Base-by-base conservation (phyloP, 2,329 filamentous ascomycete genomes). In the Aspergillus awamori region DNA sequence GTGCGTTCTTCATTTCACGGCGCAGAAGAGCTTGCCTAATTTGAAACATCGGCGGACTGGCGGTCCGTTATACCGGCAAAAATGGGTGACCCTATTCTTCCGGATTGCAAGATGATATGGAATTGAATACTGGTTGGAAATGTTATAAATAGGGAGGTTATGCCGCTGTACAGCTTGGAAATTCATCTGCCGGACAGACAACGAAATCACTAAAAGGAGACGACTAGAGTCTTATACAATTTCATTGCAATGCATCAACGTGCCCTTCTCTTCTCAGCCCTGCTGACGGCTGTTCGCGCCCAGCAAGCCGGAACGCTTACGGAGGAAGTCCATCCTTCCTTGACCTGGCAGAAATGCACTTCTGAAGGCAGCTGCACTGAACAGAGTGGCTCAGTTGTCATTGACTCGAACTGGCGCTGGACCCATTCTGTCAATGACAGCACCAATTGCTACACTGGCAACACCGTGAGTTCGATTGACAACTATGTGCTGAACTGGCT, bases 351-450 rank as follows among this genome's bases (percentile, higher is more conserved):
- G 62, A 79, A 77, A 63, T 88, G 86, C 75, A 81, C 83, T 38
- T 69, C 75, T 22, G 77, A 74, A 59, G 83, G 84, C 55, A 76
- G 75, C 33, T 88, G 86, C 77, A 80, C 76, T 26, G 85, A 72
- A 2, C 82, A 84, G 66, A 67, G 70, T 43, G 84, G 81, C 45
- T 81, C 80, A 38, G 78, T 88, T 54, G 83, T 83, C 57, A 74
- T 88, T 67, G 84, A 87, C 67, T 68, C 82, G 63, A 86, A 86
- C 76, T 86, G 83, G 83, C 79, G 83, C 53, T 86, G 84, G 84
- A 70, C 84, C 49, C 83, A 86, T 71, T 72, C 75, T 41, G 78
- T 73, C 45, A 64, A 71, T 2, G 78, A 78, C 51, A 81, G 77
- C 63, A 82, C 77, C 66, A 86, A 87, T 76, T 86, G 84, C 78